phyloP scores from a whole-genome alignment of 1,284 basidiomycete genomes.

The Leccinum brunneo-olivaceum region DNA sequence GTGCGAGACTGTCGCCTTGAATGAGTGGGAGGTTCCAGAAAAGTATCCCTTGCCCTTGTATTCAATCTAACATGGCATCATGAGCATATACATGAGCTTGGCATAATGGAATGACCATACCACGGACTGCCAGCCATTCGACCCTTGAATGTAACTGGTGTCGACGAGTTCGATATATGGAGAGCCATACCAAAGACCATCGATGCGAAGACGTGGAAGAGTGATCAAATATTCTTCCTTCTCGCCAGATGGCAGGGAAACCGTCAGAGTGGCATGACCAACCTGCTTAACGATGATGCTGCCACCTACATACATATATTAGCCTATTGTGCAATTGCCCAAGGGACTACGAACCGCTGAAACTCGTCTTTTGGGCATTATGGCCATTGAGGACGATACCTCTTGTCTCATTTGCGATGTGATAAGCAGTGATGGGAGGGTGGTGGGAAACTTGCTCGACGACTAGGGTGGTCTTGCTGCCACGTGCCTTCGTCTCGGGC shows the following conservation, averaged over 20 bases:
- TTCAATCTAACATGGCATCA: conserved; percentile 49
- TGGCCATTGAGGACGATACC: conserved; percentile 82
- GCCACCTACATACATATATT: conserved; percentile 37
- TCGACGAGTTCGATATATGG: conserved; percentile 91
- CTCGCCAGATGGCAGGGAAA: conserved; percentile 52
- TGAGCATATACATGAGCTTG: conserved; percentile 2
- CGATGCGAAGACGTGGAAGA: conserved; percentile 73
- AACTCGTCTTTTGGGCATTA: conserved; percentile 94
- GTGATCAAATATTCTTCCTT: conserved; percentile 86
- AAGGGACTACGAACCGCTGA: conserved; percentile 52
- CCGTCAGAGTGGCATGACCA: conserved; percentile 83
- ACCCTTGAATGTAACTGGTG: conserved; percentile 77
- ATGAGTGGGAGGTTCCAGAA: conserved; percentile 86
- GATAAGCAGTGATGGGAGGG: conserved; percentile 83
- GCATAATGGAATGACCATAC: conserved; percentile 31
- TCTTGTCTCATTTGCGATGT: conserved; percentile 79
- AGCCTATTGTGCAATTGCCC: conserved; percentile 1
- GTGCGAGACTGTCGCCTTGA: conserved; percentile 72
- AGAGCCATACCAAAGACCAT: conserved; percentile 52
- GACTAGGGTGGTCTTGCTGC: conserved; percentile 72
- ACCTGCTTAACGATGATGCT: conserved; percentile 90
- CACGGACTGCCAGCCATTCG: conserved; percentile 63
- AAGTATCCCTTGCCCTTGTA: conserved; percentile 98
- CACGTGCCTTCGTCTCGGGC: conserved; percentile 76
- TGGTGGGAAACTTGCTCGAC: conserved; percentile 99